Percentiles rank a stretch among this genome's conserved stretches.
phyloP scores from a whole-genome alignment of 306 rosid species.

The Dryas octopetala region DNA sequence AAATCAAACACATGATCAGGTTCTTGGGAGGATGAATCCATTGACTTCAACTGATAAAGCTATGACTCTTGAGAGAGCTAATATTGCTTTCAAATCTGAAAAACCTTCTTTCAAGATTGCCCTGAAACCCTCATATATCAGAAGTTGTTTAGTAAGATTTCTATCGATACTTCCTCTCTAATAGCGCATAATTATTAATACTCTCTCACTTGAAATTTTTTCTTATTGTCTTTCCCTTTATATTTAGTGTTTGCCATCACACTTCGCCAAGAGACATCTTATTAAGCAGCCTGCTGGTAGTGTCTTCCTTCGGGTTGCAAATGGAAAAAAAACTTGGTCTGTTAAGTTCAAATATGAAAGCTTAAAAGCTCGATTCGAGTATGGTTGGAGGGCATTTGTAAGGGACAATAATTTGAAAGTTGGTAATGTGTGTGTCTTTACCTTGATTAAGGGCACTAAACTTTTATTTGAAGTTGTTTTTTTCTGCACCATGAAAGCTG shows the following conservation, averaged over 20 bases:
- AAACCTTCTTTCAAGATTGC: constrained; percentile 6
- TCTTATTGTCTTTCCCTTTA: not conserved
- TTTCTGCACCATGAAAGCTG: not conserved
- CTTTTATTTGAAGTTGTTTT: constrained; percentile 10
- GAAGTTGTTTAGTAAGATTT: not conserved
- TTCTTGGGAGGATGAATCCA: not conserved
- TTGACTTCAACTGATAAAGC: not conserved
- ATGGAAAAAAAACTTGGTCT: constrained; percentile 15
- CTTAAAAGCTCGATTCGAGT: not conserved
- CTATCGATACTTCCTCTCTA: not conserved
- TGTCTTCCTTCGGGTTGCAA: not conserved
- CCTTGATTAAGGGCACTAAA: not conserved
- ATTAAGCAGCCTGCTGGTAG: not conserved
- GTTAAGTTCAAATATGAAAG: not conserved
- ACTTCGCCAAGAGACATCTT: not conserved
- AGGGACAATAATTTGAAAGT: constrained; percentile 9
- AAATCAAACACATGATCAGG: not conserved
- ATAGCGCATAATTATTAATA: not conserved
- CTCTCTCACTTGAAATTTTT: not conserved
- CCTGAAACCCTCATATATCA: constrained; percentile 6
- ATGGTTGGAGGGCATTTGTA: not conserved
- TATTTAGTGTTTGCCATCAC: not conserved
- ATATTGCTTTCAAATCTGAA: not conserved
- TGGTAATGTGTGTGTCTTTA: not conserved
- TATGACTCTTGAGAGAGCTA: not conserved